Conservation (phyloP, 73 alveolate species). For the Uronychia binucleata region DNA sequence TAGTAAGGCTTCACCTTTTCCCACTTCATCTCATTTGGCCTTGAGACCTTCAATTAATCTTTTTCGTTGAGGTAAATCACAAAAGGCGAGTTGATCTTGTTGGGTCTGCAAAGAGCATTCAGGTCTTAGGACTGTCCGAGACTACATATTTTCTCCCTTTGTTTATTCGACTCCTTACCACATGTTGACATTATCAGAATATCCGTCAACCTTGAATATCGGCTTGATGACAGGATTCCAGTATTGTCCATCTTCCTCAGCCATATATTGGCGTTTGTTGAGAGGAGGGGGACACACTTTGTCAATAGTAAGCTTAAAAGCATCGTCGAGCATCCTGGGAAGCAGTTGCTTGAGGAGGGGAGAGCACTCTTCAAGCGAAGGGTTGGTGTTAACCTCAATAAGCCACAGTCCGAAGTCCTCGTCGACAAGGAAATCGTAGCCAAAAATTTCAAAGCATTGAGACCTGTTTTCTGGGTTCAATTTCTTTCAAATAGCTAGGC, state of each 20-base stretch:
- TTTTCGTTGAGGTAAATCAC: too few species aligned
- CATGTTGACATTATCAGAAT: conserved; percentile 31
- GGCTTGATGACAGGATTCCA: conserved; percentile 8
- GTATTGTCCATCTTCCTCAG: conserved; percentile 4
- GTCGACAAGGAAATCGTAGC: conserved; percentile 94
- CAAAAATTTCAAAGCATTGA: conserved; percentile 93
- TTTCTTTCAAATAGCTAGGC: conserved; percentile 52
- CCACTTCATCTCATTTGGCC: too few species aligned
- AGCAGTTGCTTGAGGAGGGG: conserved; percentile 72
- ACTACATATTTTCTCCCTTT: conserved; percentile 21
- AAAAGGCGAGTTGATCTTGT: too few species aligned
- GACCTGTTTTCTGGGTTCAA: conserved; percentile 76
- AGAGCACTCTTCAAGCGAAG: conserved; percentile 90
- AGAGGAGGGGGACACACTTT: conserved; percentile 49
- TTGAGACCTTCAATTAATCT: too few species aligned
- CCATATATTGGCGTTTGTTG: too few species aligned
- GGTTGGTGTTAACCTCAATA: conserved; percentile 95
- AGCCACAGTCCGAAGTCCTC: conserved; percentile 87
- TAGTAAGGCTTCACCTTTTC: too few species aligned
- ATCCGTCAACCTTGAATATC: conserved; percentile 22
- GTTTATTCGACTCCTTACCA: conserved; percentile 2
- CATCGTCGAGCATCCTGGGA: conserved; percentile 95
- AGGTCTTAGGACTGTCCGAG: too few species aligned
- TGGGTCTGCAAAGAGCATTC: too few species aligned
- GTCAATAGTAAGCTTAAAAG: conserved; percentile 86